Base-by-base conservation (phyloP, 176 grass and related monocot genomes). In the Eleusine coracana region DNA sequence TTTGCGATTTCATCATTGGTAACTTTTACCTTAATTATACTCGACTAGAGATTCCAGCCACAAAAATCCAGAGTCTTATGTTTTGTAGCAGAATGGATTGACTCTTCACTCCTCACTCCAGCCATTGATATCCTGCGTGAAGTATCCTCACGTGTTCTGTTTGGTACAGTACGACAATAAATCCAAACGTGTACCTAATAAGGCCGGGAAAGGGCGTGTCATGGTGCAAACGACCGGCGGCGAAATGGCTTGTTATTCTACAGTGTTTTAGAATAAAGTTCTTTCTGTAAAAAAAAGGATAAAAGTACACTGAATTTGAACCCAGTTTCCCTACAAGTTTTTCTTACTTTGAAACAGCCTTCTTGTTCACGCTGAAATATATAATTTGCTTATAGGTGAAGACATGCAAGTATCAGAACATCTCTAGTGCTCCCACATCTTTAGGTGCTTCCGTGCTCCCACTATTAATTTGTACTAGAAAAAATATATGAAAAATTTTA, bases 151-250 rank as follows among this genome's bases (percentile, higher is more conserved):
- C 73, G 17, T 84, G 73, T 58, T 54, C 5, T 37, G 49, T 69
- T 69, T 37, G 73, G 50, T 28, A 76, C 48, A 84, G 17, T 45
- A 39, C 20, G 28, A 77, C 15, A 44, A 45, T 37, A 46, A 17
- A 68, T 69, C 49, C 82, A 68, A 77, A 84, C 25, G 1, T 69
- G 38, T 77, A 84, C 73, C 73, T 2, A 17, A 36, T 2, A 17
- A 36, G 82, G 64, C 37, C 3, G 3, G 63, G 49, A 56, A 76
- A 68, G 62, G 62, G 68, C 37, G 72, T 28, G 29, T 68, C 31
- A 66, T 42, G 71, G 59, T 38, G 29, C 55, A 72, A 59, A 59
- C 31, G 31, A 34, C 11, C 12, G 16, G 25, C 2, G 1, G 40
- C 56, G 40, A 20, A 38, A 68, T 56, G 17, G 17, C 14, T 18